A percentile compares a stretch with the other conserved stretches of the same genome.
These are phyloP conservation scores for Pythium vanterpoolii DNA, from an alignment of 352 stramenopile species.

Conservation along the genomic window DNA sequence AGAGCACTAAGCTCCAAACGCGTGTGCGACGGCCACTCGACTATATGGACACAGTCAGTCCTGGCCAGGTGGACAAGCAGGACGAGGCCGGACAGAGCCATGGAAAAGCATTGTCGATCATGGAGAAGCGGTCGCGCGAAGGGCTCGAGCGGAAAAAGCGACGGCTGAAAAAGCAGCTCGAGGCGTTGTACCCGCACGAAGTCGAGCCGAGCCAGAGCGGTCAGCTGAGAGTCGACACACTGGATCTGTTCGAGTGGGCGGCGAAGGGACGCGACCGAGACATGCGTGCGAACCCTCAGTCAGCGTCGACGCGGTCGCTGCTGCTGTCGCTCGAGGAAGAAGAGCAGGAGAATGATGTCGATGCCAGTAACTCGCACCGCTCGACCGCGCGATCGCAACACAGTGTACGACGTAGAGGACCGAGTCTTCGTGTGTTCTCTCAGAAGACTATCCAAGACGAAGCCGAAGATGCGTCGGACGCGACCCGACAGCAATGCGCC, in stretches of 20 bases:
- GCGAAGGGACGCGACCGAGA: slow-evolving; percentile 6
- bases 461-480: not conserved
- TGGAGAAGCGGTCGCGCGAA: slow-evolving; percentile 54
- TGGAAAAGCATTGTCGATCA: slow-evolving; percentile 29
- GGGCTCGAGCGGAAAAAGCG: slow-evolving; percentile 58
- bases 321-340: slow-evolving; percentile 17
- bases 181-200: slow-evolving; percentile 59
- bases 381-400: slow-evolving; percentile 10
- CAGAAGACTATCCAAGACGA: not conserved
- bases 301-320: slow-evolving; percentile 12
- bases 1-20: slow-evolving; percentile 55
- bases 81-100: not conserved
- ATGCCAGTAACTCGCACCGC: slow-evolving; percentile 15
- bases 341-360: slow-evolving; percentile 11
- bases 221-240: slow-evolving; percentile 49
- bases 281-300: not conserved
- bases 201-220: slow-evolving; percentile 47
- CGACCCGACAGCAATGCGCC: slow-evolving; percentile 1
- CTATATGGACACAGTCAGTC: slow-evolving; percentile 16
- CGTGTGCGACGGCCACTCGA: slow-evolving; percentile 63
- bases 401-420: slow-evolving; percentile 8
- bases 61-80: slow-evolving; percentile 11
- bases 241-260: slow-evolving; percentile 75
- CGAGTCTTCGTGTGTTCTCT: slow-evolving; percentile 13
- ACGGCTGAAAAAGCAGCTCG: slow-evolving; percentile 64